Evolutionary conservation across 1,284 basidiomycete genomes (phyloP), one percentile per base, ranked within the genome.

Genomic region (Meira nashicola): DNA sequence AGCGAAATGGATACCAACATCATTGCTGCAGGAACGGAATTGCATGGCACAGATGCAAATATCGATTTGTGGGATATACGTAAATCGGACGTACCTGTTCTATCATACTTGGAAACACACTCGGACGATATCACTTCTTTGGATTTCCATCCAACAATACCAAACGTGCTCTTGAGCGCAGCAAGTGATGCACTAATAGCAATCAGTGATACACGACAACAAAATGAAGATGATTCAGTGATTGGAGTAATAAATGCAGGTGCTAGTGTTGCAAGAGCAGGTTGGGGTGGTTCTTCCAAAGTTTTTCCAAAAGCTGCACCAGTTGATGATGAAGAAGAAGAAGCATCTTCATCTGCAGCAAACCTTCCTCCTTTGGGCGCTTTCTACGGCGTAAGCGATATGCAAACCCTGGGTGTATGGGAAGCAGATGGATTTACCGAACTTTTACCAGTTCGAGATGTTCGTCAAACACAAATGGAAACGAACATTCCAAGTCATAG

Each of bases 211-310:
- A 70, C 66, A 11, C 12, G 43, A n/a, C 55, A 60, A 2, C 63
- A 68, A 11, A 63, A 73, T 28, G 76, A 76, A 54, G 74, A 78
- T 49, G 76, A 78, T 52, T 73, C 76, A 0, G 76, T 78, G 11
- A 56, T 78, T 19, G 62, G 66, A 6, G 76, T 76, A 2, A 68
- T 68, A 1, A 78, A 78, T 39, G 71, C 67, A 4, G 72, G 70
- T 25, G 71, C 70, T 23, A 67, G 64, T 19, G 55, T 78, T 2
- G 76, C 76, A 2, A 57, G 65, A 14, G 67, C 65, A 1, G 76
- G 76, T 5, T 78, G 74, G 73, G 59, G 58, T 37, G 39, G 39
- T 40, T 17, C 44, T 12, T 41, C 54, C 2, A 17, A 17, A 23
- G 11, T 15, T 40, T 21, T 6, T 17, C 40, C 44, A 9, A 28